Conservation (phyloP, 768 basidiomycete species). For the Podaxis sp. region DNA sequence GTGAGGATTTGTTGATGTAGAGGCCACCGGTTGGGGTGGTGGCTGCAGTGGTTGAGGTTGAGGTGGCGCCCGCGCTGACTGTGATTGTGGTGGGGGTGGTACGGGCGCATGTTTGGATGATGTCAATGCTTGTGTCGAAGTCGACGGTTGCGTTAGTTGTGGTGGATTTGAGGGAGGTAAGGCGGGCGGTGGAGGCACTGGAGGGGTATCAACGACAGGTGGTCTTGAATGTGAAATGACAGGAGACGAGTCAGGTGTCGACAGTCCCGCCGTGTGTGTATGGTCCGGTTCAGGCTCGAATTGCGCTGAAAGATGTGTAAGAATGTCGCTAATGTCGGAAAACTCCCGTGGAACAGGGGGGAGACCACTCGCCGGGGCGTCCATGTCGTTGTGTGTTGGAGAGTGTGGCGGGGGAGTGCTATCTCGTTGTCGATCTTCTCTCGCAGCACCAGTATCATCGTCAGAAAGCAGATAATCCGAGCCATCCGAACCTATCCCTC, state of each 20-base stretch:
- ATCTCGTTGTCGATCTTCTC: conserved; percentile 29
- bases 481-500: conserved; percentile 41
- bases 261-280: conserved; percentile 34
- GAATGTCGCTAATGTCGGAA: conserved; percentile 71
- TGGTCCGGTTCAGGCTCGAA: conserved; percentile 55
- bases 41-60: conserved; percentile 32
- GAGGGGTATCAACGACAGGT: conserved; percentile 21
- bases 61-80: conserved; percentile 11
- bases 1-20: conserved; percentile 39
- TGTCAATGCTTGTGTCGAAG: conserved; percentile 19
- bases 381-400: conserved; percentile 28
- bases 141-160: conserved; percentile 2
- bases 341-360: conserved; percentile 55
- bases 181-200: conserved; percentile 14
- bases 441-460: conserved; percentile 39
- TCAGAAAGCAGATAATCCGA: conserved; percentile 55
- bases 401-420: conserved; percentile 25
- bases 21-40: conserved; percentile 33
- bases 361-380: conserved; percentile 29
- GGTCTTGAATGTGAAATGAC: conserved; percentile 41
- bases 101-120: conserved; percentile 30
- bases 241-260: conserved; percentile 44
- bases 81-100: conserved; percentile 24
- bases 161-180: conserved; percentile 12
- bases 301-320: conserved; percentile 67